These are phyloP conservation scores for Populus pruinosa DNA, from an alignment of 345 rosid genomes.

Conservation along the genomic window DNA sequence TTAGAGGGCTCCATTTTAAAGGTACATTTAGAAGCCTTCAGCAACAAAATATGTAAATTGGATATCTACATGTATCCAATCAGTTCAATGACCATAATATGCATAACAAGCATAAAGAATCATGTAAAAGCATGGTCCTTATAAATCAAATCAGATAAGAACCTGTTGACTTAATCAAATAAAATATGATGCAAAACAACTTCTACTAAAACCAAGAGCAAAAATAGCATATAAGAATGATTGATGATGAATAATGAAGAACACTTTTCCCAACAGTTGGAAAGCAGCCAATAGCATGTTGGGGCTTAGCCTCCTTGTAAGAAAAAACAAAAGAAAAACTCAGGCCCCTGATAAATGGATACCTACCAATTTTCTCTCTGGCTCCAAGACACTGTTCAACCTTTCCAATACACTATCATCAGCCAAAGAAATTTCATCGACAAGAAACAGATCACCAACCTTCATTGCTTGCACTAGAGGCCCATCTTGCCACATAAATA, in stretches of 20 bases:
- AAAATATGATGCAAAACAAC: not conserved
- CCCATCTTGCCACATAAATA: conserved; percentile 96
- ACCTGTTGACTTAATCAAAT: not conserved
- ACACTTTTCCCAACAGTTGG: no score
- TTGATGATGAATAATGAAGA: no score
- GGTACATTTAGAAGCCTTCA: not conserved
- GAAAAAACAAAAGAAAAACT: not conserved
- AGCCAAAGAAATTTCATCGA: conserved; percentile 97
- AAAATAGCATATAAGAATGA: not conserved
- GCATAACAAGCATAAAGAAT: not conserved
- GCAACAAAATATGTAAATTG: no score
- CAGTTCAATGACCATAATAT: not conserved
- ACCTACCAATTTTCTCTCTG: conserved; percentile 79
- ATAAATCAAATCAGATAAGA: not conserved
- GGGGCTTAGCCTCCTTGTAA: no score
- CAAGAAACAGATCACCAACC: conserved; percentile 75
- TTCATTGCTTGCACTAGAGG: conserved; percentile 94
- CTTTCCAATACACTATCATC: conserved; percentile 97
- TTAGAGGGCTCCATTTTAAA: not conserved
- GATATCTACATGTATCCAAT: not conserved
- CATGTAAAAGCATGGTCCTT: not conserved
- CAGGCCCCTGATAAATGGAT: not conserved
- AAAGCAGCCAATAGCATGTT: no score
- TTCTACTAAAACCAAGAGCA: no score
- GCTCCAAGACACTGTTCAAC: conserved; percentile 90